Evolutionary conservation across 306 rosid species (phyloP), one percentile per base, ranked within the genome.

Genomic region (Sicyos baderoa): DNA sequence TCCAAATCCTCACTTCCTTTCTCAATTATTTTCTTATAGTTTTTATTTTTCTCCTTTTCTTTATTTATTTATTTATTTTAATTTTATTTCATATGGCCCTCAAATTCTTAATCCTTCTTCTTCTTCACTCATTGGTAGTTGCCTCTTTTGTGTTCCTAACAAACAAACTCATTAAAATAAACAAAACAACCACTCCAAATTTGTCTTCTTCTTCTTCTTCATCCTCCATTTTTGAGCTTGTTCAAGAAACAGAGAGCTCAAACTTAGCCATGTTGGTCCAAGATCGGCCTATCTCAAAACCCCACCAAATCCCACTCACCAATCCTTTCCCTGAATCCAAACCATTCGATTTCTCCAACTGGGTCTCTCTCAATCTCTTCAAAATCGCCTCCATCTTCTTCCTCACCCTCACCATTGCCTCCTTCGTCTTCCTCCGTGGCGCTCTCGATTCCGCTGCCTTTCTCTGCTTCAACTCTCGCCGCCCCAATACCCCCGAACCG

Each of bases 381-480:
- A 77, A 75, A 68, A 48, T 77, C 79, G 10, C 76, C 51, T 57
- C 85, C 50, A 7, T 81, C 48, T 68, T 72, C 22, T 11, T 81
- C 70, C 49, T 77, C 0, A 49, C 55, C 50, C 63, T 78, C 70
- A 42, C 82, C 54, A 59, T 77, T 2, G 82, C 77, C 14, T 23
- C 79, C 60, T 54, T 81, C 78, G 75, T 77, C 79, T 77, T 81
- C 70, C 85, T 81, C 75, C 66, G 48, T 19, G 70, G 45, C 19
- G 49, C 48, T 50, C 60, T 87, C 5, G 96, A 89, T 72, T 79
- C 95, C 1, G 89, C 98, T 2, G 90, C 97, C 3, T 78, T 93
- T 5, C 89, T 89, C 69, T 86, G 96, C 90, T 93, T 93, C 82
- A 79, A 93, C 68, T 82, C 81, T 16, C 79, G 80, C 27, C 87